Percentiles rank a stretch among this genome's conserved stretches.
Evolutionary conservation across 495 filamentous ascomycete genomes (phyloP).

Genomic region (Geoglossum glabrum): DNA sequence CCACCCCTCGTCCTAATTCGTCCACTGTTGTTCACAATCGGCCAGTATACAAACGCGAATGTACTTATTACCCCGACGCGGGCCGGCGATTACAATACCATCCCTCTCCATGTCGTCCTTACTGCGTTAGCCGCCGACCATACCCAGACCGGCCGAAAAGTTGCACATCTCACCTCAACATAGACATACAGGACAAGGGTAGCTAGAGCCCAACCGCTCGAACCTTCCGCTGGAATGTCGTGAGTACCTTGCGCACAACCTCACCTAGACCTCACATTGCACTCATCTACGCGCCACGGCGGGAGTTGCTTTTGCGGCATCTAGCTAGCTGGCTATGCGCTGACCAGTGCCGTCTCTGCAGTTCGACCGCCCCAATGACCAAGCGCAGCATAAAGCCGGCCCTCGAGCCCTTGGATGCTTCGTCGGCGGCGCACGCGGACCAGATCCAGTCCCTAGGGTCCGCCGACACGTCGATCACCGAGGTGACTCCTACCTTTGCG

Average conservation of each 20-base stretch:
- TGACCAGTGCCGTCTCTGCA: neutral
- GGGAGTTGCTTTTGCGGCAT: neutral
- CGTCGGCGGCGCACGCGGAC: neutral
- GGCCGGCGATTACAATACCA: conserved; percentile 1
- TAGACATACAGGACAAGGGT: neutral
- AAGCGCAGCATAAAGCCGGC: conserved; percentile 1
- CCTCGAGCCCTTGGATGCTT: neutral
- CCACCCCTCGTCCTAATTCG: neutral
- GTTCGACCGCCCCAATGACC: conserved; percentile 1
- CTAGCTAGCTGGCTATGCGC: neutral
- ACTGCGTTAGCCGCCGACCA: neutral
- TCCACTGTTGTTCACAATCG: neutral
- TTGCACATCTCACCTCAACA: neutral
- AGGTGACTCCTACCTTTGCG: neutral
- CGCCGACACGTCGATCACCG: neutral
- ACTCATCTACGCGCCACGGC: neutral
- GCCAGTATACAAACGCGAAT: neutral
- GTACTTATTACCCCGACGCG: conserved; percentile 1
- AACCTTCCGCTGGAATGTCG: neutral
- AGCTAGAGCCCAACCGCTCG: neutral
- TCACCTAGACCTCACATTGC: neutral
- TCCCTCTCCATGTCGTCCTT: neutral
- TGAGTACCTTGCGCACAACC: neutral
- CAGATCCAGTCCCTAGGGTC: neutral
- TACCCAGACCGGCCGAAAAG: neutral